Conservation (phyloP, 2,329 filamentous ascomycete species). For the Lecanicillium sp. region DNA sequence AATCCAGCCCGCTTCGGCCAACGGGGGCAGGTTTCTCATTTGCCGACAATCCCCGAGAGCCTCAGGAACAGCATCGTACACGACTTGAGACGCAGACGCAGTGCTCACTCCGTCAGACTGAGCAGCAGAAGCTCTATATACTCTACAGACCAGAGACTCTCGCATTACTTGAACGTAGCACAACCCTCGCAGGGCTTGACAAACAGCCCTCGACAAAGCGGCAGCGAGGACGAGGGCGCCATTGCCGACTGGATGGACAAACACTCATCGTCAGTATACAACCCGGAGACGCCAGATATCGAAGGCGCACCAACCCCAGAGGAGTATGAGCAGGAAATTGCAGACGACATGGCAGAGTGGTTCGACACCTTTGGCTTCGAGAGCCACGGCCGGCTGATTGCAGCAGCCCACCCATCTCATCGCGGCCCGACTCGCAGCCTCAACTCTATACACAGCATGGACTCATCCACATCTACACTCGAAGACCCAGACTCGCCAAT, state of each 20-base stretch:
- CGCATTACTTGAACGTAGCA: no score
- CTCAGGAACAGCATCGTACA: conserved; percentile 11
- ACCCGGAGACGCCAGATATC: conserved; percentile 20
- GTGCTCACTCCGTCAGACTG: not conserved
- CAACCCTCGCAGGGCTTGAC: conserved; percentile 14
- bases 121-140: no score
- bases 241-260: conserved; percentile 56
- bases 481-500: conserved; percentile 7
- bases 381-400: conserved; percentile 30
- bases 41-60: conserved; percentile 35
- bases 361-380: conserved; percentile 42
- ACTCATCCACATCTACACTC: conserved; percentile 5
- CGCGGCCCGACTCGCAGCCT: conserved; percentile 14
- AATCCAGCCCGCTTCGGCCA: conserved; percentile 8
- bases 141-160: no score
- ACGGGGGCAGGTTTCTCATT: conserved; percentile 15
- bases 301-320: conserved; percentile 13
- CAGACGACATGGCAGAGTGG: conserved; percentile 39
- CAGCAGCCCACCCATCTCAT: conserved; percentile 8
- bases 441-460: conserved; percentile 5
- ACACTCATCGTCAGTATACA: conserved; percentile 50
- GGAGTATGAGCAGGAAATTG: conserved; percentile 35
- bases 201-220: conserved; percentile 39
- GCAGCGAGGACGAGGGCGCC: conserved; percentile 32
- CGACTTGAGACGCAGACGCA: conserved; percentile 1